These are phyloP conservation scores for Talaromyces islandicus DNA, from an alignment of 2,329 filamentous ascomycete genomes.

Conservation along the genomic window DNA sequence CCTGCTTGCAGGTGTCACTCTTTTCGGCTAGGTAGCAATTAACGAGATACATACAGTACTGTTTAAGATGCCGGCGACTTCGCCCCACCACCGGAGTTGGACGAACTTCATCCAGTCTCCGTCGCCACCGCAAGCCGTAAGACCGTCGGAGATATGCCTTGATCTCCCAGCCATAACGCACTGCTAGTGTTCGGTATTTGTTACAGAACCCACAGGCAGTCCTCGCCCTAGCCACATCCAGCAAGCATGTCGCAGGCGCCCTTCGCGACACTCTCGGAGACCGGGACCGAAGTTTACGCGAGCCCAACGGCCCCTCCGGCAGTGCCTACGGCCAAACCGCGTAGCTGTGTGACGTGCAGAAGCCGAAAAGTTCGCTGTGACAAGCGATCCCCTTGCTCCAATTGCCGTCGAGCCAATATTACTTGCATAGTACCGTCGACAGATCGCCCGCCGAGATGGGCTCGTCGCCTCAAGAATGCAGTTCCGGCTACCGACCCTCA, in stretches of 20 bases:
- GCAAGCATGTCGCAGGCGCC: background rate
- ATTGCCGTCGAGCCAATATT: constrained; percentile 50
- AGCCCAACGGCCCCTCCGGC: background rate
- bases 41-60: background rate
- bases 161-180: background rate
- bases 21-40: background rate
- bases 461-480: constrained; percentile 43
- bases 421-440: constrained; percentile 46
- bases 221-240: background rate
- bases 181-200: background rate
- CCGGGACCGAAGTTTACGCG: background rate
- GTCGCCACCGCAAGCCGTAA: background rate
- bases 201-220: background rate
- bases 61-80: background rate
- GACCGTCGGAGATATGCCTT: background rate
- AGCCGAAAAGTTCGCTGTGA: constrained; percentile 55
- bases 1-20: background rate
- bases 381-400: constrained; percentile 52
- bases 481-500: constrained; percentile 20
- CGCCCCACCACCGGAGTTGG: background rate
- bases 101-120: background rate
- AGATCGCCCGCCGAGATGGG: constrained; percentile 50
- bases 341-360: constrained; percentile 49
- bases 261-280: background rate
- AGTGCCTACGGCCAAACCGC: constrained; percentile 27